Evolutionary conservation across 106 monocot species (phyloP), one percentile per base, ranked within the genome.

Genomic region (Dendrobium chrysotoxum): DNA sequence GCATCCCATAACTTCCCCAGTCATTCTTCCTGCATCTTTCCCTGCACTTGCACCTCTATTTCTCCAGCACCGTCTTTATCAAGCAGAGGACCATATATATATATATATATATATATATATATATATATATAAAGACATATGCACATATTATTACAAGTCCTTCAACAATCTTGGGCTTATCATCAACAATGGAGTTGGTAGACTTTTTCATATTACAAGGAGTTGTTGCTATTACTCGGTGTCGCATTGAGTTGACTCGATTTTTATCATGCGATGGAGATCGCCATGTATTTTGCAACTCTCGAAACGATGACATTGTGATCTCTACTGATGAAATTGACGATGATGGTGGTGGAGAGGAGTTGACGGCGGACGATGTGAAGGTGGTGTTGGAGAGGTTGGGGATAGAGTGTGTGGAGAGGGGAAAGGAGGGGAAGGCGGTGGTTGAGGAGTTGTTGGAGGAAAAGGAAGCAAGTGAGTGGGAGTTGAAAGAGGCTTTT

Each of bases 401-500:
- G 13, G 72, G 80, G 20, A 25, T 80, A 26, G 21, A 3, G 35
- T 18, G 53, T 46, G 72, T 35, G 4, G 11, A 25, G 42, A 42
- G 12, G 68, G 30, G 1, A 31, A 12, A 28, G 20, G 50, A 50
- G 50, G 53, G 20, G 64, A 44, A 28, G 75, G 15, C 9, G 10
- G 76, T 39, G 28, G 75, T 82, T 3, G 23, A 6, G 47, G 15
- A 45, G 16, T 13, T 87, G 38, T 39, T 75, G 78, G 91, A 88
- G 40, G 79, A 85, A 79, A 86, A 91, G 80, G 82, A 78, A 12
- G 91, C 88, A 67, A 83, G 82, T 45, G 18, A 83, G 76, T 76
- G 67, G 21, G 91, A 91, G 65, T 54, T 89, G 83, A 18, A 53
- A 74, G 72, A 73, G 55, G 91, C 91, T 31, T 91, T 91, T 79